Evolutionary conservation across 2,329 filamentous ascomycete species (phyloP).

Genomic region (Alternaria novae-zelandiae): DNA sequence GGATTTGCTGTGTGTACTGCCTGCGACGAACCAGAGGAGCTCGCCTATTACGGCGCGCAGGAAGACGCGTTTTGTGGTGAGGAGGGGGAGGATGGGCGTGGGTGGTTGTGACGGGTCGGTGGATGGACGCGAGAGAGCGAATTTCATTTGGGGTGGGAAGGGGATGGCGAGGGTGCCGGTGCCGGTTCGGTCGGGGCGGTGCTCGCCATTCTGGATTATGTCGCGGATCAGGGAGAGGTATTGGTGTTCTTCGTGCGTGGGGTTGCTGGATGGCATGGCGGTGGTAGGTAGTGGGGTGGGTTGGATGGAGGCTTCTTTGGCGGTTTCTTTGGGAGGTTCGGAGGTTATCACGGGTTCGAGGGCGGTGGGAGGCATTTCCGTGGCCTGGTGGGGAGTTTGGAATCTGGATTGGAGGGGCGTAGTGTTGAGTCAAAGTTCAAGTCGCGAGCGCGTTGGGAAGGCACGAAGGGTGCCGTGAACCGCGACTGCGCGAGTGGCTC

Average conservation of each 20-base stretch:
- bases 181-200: constrained; percentile 89
- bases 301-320: constrained; percentile 28
- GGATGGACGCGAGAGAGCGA: constrained; percentile 71
- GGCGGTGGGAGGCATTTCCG: constrained; percentile 37
- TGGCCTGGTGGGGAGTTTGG: neutral
- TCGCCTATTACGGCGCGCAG: constrained; percentile 87
- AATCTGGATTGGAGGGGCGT: neutral
- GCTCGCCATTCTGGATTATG: constrained; percentile 83
- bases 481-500: constrained; percentile 41
- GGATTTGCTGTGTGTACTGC: constrained; percentile 77
- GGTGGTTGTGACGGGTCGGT: constrained; percentile 49
- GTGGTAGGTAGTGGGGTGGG: constrained; percentile 10
- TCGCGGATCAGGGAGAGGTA: constrained; percentile 88
- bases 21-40: constrained; percentile 93
- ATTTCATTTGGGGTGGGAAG: constrained; percentile 84
- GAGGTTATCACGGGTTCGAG: constrained; percentile 33
- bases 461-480: constrained; percentile 7
- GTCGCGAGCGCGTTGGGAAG: constrained; percentile 33
- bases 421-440: neutral
- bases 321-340: constrained; percentile 23
- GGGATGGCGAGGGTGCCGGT: constrained; percentile 92
- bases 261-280: constrained; percentile 17
- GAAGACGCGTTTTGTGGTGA: constrained; percentile 98
- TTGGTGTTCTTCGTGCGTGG: constrained; percentile 83
- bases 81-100: constrained; percentile 79